Evolutionary conservation across 176 grass and related monocot species (phyloP).

Genomic region (Thinopyrum elongatum): DNA sequence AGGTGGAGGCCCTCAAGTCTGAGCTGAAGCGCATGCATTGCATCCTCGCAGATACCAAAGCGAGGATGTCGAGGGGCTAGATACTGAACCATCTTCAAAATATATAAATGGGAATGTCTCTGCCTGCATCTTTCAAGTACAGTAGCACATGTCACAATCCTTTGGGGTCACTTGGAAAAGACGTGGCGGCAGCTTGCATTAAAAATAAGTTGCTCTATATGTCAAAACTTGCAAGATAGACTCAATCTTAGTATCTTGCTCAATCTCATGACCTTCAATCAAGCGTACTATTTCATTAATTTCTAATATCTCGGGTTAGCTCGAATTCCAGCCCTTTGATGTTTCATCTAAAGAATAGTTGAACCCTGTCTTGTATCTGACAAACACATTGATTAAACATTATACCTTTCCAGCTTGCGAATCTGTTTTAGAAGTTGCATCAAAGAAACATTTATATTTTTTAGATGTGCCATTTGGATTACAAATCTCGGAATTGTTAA

Average conservation of each 20-base stretch:
- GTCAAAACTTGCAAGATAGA: not conserved
- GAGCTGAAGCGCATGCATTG: too few species aligned
- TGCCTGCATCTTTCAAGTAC: conserved; percentile 37
- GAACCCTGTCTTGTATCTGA: not conserved
- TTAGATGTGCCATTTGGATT: not conserved
- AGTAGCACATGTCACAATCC: conserved; percentile 23
- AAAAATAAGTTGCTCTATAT: not conserved
- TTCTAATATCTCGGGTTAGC: not conserved
- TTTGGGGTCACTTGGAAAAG: conserved; percentile 10
- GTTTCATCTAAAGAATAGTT: not conserved
- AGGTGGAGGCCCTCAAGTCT: too few species aligned
- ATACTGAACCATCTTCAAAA: too few species aligned
- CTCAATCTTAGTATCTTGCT: not conserved
- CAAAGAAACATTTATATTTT: not conserved
- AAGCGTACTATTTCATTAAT: not conserved
- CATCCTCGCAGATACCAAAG: too few species aligned
- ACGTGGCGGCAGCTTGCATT: not conserved
- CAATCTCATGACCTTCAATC: not conserved
- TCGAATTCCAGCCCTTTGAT: not conserved
- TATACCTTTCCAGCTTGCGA: conserved; percentile 37
- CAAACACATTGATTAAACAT: not conserved
- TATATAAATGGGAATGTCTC: conserved; percentile 54
- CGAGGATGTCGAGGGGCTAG: too few species aligned
- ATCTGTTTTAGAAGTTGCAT: conserved; percentile 33
- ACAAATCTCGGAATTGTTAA: not conserved